Base-by-base conservation (phyloP, 2,329 filamentous ascomycete species). In the Calycina herbarum region DNA sequence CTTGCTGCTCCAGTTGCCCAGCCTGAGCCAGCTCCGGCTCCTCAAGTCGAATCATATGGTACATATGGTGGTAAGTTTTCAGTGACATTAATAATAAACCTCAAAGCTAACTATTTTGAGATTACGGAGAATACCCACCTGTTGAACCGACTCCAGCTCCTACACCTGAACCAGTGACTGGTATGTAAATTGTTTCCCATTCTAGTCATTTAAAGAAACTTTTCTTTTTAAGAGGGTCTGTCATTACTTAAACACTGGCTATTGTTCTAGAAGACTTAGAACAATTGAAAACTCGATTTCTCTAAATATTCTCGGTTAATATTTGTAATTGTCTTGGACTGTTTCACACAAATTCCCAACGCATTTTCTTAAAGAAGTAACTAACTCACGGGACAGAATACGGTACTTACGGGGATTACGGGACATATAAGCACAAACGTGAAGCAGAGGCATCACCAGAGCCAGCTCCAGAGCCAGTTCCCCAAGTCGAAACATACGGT, bases 1-100 rank as follows among this genome's bases (percentile, higher is more conserved):
- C 54, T 62, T 48, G 69, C 68, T 61, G 61, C 65, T n/a, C 70
- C 69, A 58, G 65, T 63, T 57, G 45, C 61, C 17, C 29, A 62
- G 29, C 62, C 68, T 35, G 31, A 65, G 27, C 64, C 63, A 27
- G 29, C 35, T 20, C 54, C 51, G n/a, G 35, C 57, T 51, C 45
- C 59, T 27, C 42, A 66, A 61, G 65, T 59, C 56, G 60, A 66
- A 35, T 64, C 54, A 57, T 66, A 64, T 42, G 67, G 66, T 27
- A 65, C 54, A 57, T 66, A 64, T 42, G 67, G 66, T 27, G 68
- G 66, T 51, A 51, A 51, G 45, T 51, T 8, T 24, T n/a, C 11
- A 11, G 6, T 24, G 24, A 27, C 45, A 51, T 24, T 20, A 51
- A n/a, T 5, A 51, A n/a, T 5, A 51, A 51, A 10, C 45, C 7